phyloP scores from a whole-genome alignment of 805 yeast genomes.

The Yamadazyma nakazawae region DNA sequence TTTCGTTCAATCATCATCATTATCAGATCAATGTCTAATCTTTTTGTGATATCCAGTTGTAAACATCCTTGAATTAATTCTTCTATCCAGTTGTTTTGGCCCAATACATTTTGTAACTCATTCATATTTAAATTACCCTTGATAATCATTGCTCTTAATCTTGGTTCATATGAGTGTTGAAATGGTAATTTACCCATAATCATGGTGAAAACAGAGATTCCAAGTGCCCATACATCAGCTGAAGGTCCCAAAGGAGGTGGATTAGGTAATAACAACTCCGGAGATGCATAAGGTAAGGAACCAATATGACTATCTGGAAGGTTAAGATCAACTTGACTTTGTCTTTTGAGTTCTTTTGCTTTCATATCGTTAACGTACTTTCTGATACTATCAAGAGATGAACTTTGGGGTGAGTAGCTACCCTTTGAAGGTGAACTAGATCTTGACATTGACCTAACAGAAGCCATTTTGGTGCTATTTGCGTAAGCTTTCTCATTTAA shows the following conservation, averaged over 20 bases:
- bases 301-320: conserved; percentile 75
- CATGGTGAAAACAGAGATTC: conserved; percentile 73
- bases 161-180: conserved; percentile 78
- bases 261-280: conserved; percentile 67
- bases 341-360: conserved; percentile 14
- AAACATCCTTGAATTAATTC: conserved; percentile 53
- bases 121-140: conserved; percentile 59
- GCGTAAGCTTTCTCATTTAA: conserved; percentile 6
- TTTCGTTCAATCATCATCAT: conserved; percentile 7
- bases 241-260: conserved; percentile 62
- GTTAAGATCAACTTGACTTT: conserved; percentile 31
- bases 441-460: conserved; percentile 13
- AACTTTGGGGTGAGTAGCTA: not conserved
- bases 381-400: conserved; percentile 14
- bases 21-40: conserved; percentile 45
- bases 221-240: conserved; percentile 91
- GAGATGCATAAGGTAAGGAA: conserved; percentile 89
- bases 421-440: conserved; percentile 11
- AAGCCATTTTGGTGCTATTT: conserved; percentile 4
- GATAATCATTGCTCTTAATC: conserved; percentile 67
- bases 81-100: conserved; percentile 25
- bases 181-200: conserved; percentile 75
- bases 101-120: conserved; percentile 25
- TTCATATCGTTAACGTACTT: conserved; percentile 14
- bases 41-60: conserved; percentile 44